These are phyloP conservation scores for Podila epicladia DNA, from an alignment of 192 early-diverging fungal species.

Conservation along the genomic window DNA sequence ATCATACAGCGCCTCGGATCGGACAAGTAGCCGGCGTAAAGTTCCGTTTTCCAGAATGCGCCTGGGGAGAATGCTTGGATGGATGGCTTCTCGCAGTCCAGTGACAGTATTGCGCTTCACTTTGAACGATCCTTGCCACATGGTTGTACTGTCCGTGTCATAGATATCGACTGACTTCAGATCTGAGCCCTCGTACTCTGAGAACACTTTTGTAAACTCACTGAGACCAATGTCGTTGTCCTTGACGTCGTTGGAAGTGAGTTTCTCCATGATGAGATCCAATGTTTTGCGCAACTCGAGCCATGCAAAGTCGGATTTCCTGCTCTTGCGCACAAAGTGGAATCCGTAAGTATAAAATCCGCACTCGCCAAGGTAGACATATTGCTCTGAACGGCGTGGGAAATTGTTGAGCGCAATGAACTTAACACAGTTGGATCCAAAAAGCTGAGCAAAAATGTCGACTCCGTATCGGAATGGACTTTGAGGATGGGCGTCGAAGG, in stretches of 20 bases:
- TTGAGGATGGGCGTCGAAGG: background rate
- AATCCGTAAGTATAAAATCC: background rate
- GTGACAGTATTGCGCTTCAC: too few relatives aligned
- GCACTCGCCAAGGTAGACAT: background rate
- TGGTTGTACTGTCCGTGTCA: too few relatives aligned
- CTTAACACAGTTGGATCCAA: background rate
- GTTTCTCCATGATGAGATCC: background rate
- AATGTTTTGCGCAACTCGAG: background rate
- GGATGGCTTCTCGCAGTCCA: too few relatives aligned
- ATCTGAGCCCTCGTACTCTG: too few relatives aligned
- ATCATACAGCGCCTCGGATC: too few relatives aligned
- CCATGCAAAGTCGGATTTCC: background rate
- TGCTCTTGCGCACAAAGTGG: background rate
- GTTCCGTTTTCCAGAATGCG: too few relatives aligned
- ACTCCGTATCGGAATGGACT: background rate
- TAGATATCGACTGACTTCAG: too few relatives aligned
- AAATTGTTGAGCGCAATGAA: background rate
- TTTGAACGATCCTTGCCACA: too few relatives aligned
- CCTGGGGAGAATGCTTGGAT: too few relatives aligned
- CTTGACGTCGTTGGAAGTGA: background rate
- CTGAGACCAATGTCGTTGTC: background rate
- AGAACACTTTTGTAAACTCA: too few relatives aligned
- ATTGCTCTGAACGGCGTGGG: background rate
- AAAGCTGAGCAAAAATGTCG: background rate
- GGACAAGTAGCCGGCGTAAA: too few relatives aligned